These are phyloP conservation scores for Lactarius sanguifluus DNA, from an alignment of 768 basidiomycete genomes.

Conservation along the genomic window DNA sequence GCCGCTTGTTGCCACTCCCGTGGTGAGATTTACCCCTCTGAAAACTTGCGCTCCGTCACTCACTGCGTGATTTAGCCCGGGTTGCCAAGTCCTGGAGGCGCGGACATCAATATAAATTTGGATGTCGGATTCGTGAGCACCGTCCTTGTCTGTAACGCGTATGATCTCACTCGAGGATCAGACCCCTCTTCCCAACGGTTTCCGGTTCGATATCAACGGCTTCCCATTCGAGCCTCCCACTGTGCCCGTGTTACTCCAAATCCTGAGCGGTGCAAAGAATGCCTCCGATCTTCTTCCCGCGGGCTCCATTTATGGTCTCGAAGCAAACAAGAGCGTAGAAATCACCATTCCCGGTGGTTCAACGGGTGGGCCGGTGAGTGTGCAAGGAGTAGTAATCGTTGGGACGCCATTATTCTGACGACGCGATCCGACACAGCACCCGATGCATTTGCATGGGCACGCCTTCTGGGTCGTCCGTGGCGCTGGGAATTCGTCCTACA, in stretches of 20 bases:
- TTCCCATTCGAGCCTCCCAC: slow-evolving; percentile 42
- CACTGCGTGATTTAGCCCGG: slow-evolving; percentile 29
- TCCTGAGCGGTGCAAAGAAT: slow-evolving; percentile 52
- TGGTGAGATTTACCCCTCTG: slow-evolving; percentile 14
- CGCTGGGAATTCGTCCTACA: slow-evolving; percentile 22
- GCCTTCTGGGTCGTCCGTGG: slow-evolving; percentile 18
- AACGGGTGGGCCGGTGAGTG: slow-evolving; percentile 35
- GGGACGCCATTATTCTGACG: neutral
- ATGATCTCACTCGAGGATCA: slow-evolving; percentile 10
- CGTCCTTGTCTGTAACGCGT: neutral
- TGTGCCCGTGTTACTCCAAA: slow-evolving; percentile 56
- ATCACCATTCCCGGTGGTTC: slow-evolving; percentile 47
- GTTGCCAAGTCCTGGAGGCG: slow-evolving; percentile 28
- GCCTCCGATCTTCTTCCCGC: slow-evolving; percentile 50
- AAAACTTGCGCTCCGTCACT: neutral
- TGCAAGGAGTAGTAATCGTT: neutral
- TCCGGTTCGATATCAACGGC: slow-evolving; percentile 43
- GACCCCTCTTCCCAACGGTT: slow-evolving; percentile 24
- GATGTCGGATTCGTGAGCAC: slow-evolving; percentile 26
- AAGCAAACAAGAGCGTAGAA: slow-evolving; percentile 48
- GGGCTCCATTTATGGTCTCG: slow-evolving; percentile 49
- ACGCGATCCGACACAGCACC: slow-evolving; percentile 13
- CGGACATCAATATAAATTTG: slow-evolving; percentile 31
- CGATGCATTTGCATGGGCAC: slow-evolving; percentile 28
- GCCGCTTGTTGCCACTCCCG: slow-evolving; percentile 26